A percentile compares a stretch with the other conserved stretches of the same genome.
These are phyloP conservation scores for Gossypium davidsonii DNA, from an alignment of 441 rosid species.

Conservation along the genomic window DNA sequence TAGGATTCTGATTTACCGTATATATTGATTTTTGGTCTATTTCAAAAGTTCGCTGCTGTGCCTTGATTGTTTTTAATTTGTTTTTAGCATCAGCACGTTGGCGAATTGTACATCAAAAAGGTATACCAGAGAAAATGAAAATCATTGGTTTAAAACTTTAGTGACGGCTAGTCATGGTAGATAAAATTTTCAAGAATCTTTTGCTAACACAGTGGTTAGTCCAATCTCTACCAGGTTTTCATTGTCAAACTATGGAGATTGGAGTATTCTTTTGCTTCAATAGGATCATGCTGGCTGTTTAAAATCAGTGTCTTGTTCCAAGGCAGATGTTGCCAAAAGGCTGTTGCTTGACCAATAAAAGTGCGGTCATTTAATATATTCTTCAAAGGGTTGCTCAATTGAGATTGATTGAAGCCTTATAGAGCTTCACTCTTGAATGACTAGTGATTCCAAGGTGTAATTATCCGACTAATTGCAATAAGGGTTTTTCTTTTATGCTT, in stretches of 20 bases:
- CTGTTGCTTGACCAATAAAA: background rate
- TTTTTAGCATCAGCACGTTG: background rate
- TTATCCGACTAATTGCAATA: background rate
- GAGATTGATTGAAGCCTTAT: constrained; percentile 6
- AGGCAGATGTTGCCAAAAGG: background rate
- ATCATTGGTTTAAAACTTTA: constrained; percentile 1
- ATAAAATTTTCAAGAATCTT: constrained; percentile 1
- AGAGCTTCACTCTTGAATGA: background rate
- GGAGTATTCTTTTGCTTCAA: constrained; percentile 2
- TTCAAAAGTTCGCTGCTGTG: background rate
- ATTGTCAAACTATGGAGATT: background rate
- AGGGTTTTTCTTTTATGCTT: background rate
- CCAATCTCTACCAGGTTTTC: background rate
- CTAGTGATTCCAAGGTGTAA: background rate
- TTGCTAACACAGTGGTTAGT: background rate
- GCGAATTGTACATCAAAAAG: background rate
- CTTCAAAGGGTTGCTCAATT: background rate
- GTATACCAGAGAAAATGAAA: background rate
- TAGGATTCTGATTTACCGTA: background rate
- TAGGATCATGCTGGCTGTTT: constrained; percentile 11
- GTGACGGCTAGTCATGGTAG: background rate
- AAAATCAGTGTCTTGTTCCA: constrained; percentile 6
- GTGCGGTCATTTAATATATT: constrained; percentile 1
- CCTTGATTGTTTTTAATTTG: background rate
- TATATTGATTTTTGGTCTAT: constrained; percentile 2